Base-by-base conservation (phyloP, 768 basidiomycete species). In the Clavaria fumosa region DNA sequence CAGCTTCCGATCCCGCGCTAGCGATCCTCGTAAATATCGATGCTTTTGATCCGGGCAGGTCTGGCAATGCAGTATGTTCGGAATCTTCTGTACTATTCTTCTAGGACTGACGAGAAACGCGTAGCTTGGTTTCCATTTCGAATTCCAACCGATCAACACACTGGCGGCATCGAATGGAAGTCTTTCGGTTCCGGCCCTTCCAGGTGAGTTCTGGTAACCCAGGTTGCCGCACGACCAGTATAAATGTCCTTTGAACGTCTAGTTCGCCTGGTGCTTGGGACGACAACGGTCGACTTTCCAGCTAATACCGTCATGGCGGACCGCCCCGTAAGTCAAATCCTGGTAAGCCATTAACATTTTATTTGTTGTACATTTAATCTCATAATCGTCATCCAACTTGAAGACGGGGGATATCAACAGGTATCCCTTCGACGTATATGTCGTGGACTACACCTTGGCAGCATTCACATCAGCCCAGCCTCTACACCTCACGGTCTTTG, bases 391-490 rank as follows among this genome's bases (percentile, higher is more conserved):
- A 31, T 31, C 30, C 18, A 17, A 31, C 7, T 17, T n/a, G 30
- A 3, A 31, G 30, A 3, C n/a, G 3, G 30, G 30, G 7, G 41
- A 42, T 17, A 19, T 42, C 20, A 42, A 42, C 15, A 34, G 34
- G 6, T 42, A 42, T 23, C 35, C 41, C 4, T 37, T 42, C 35
- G 41, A 42, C 11, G 14, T 37, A 17, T 42, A 31, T 23, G 26
- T 19, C 18, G 6, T 36, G 4, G 35, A 37, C 26, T 42, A 42
- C 26, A 4, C 21, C 2, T 19, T 42, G 7, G 17, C 11, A 5
- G 41, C 36, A 3, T 42, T 38, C 21, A n/a, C 37, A 1, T 42
- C 31, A 10, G 30, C 41, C 4, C 14, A 21, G n/a, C 37, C 37
- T 3, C 6, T 38, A 20, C 41, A 23, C 17, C 18, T 42, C 24